Percentiles rank a stretch among this genome's conserved stretches.
phyloP scores from a whole-genome alignment of 305 asterid genomes.

The Rubia peregrina region DNA sequence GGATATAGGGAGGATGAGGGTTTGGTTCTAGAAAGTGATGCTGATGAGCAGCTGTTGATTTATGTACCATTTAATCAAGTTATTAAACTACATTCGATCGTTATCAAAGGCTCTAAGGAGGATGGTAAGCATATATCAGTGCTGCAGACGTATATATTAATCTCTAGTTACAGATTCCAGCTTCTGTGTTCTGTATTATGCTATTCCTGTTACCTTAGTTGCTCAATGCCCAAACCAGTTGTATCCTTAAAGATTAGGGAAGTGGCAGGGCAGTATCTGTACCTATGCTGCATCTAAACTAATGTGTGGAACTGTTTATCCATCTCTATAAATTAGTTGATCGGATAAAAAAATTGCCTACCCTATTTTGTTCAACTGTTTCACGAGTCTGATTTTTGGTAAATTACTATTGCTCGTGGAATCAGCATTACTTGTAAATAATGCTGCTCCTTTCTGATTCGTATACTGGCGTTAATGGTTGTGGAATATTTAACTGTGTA shows the following conservation, averaged over 20 bases:
- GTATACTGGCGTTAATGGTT: background rate
- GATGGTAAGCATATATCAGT: conserved; percentile 43
- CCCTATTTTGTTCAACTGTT: background rate
- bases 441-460: conserved; percentile 4
- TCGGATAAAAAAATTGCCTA: background rate
- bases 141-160: background rate
- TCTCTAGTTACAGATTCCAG: no score
- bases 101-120: conserved; percentile 70
- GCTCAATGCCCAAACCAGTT: background rate
- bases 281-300: background rate
- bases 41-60: conserved; percentile 84
- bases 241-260: background rate
- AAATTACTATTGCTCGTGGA: background rate
- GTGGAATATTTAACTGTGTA: background rate
- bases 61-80: conserved; percentile 84
- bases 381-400: background rate
- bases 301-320: background rate
- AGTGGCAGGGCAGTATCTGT: background rate
- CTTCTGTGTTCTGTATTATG: background rate
- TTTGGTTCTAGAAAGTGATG: conserved; percentile 82
- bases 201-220: background rate
- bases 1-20: conserved; percentile 92
- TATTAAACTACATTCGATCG: conserved; percentile 67
- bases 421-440: background rate
- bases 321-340: background rate